Evolutionary conservation across 805 yeast species (phyloP).

Genomic region (Candida montana): DNA sequence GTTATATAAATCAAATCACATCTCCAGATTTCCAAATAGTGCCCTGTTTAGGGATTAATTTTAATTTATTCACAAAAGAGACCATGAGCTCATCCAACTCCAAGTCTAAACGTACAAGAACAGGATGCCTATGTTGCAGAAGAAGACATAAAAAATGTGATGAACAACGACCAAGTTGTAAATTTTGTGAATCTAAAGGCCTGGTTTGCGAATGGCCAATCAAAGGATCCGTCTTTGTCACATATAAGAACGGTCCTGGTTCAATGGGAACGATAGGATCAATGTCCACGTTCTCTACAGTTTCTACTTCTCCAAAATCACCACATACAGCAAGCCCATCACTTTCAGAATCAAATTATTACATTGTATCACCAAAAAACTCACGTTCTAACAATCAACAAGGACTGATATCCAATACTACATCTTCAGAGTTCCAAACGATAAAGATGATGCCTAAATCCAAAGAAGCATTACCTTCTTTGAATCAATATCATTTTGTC

Average conservation of each 20-base stretch:
- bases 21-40: neutral
- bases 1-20: too few relatives aligned
- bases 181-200: slow-evolving; percentile 37
- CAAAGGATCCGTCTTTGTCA: slow-evolving; percentile 17
- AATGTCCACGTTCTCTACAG: neutral
- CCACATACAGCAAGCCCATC: neutral
- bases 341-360: neutral
- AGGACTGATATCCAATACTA: neutral
- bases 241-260: slow-evolving; percentile 5
- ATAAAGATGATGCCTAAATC: neutral
- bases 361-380: neutral
- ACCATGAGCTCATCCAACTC: neutral
- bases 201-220: slow-evolving; percentile 22
- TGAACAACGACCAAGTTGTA: slow-evolving; percentile 38
- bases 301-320: neutral
- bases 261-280: neutral
- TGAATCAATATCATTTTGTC: slow-evolving; percentile 10
- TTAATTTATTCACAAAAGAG: too few relatives aligned
- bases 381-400: neutral
- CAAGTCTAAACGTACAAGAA: slow-evolving; percentile 33
- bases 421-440: neutral
- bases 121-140: slow-evolving; percentile 57
- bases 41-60: too few relatives aligned
- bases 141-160: slow-evolving; percentile 61
- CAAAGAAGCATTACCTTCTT: slow-evolving; percentile 6